Base-by-base conservation (phyloP, 306 rosid species). In the Pyrus betulifolia region DNA sequence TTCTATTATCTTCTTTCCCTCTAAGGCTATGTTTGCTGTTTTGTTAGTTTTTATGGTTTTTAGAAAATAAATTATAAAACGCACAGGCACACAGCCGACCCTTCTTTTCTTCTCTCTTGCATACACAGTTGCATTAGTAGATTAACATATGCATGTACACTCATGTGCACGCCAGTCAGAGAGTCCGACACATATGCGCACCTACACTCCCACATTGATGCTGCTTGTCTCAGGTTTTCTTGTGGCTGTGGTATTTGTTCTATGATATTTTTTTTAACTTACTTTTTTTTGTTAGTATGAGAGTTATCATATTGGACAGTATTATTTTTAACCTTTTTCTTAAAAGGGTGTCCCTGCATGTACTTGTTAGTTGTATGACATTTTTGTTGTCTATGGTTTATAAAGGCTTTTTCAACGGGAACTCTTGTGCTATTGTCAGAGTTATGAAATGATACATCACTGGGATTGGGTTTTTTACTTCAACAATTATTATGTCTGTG, bases 301-400 rank as follows among this genome's bases (percentile, higher is more conserved):
- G 28, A 12, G 7, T 6, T 22, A 67, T 30, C 12, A 40, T 28
- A 9, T 28, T 55, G 61, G 21, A 30, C 7, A 6, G 11, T 18
- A 11, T 61, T 6, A n/a, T 8, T 13, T 27, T 1, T 0, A 14
- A 14, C 22, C 8, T 35, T 80, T 62, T 15, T 52, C 11, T 64
- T 10, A 8, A 64, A 2, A 51, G 15, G 17, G 35, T 17, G 8
- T 52, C 31, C 70, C 21, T 75, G 70, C 54, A 42, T 38, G 30
- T 19, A 30, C 55, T 70, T 35, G 17, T 70, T 35, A n/a, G 38
- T 22, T 81, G 62, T 49, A 64, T 71, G 81, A 65, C 64, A 63
- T 30, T n/a, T 76, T 71, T 70, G 77, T 60, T 71, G 63, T 81
- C 76, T 69, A 78, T 71, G 74, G 76, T 25, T 75, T 72, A 11